phyloP scores from a whole-genome alignment of 495 filamentous ascomycete genomes.

The Haplographium delicatum region DNA sequence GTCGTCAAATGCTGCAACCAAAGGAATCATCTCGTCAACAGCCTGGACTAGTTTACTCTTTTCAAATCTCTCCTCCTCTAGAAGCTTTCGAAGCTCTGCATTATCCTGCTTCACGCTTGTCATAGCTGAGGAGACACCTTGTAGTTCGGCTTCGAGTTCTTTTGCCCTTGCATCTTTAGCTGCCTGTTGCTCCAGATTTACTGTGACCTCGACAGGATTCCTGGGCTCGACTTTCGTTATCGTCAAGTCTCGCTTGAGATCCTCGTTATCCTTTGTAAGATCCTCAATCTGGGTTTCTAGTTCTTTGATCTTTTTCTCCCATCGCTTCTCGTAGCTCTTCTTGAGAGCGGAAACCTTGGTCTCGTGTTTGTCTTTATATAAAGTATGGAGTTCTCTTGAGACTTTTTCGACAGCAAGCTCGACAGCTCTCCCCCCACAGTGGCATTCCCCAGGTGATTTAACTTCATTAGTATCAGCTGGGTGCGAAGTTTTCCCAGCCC shows the following conservation, averaged over 20 bases:
- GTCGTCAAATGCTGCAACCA: constrained; percentile 31
- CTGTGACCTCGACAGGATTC: constrained; percentile 36
- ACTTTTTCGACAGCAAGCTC: constrained; percentile 91
- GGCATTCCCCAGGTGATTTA: constrained; percentile 27
- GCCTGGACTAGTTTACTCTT: constrained; percentile 91
- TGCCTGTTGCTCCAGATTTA: constrained; percentile 45
- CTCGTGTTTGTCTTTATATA: constrained; percentile 98
- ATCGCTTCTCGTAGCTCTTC: constrained; percentile 86
- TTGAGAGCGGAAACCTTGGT: constrained; percentile 90
- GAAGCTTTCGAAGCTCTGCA: constrained; percentile 52
- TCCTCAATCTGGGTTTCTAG: constrained; percentile 65
- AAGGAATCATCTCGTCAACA: constrained; percentile 81
- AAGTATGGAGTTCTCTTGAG: constrained; percentile 77
- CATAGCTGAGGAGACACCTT: constrained; percentile 66
- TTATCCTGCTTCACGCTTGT: constrained; percentile 59
- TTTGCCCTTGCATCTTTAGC: constrained; percentile 45
- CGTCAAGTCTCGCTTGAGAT: constrained; percentile 60
- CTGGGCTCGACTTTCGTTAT: constrained; percentile 53
- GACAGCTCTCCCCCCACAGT: constrained; percentile 42
- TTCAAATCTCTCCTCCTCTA: constrained; percentile 78
- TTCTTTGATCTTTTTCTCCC: constrained; percentile 77
- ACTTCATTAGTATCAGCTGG: neutral
- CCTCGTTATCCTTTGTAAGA: constrained; percentile 66
- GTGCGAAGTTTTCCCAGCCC: constrained; percentile 35
- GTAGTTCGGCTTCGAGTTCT: constrained; percentile 59